Evolutionary conservation across 345 rosid species (phyloP).

Genomic region (Mallotus nudiflorus): DNA sequence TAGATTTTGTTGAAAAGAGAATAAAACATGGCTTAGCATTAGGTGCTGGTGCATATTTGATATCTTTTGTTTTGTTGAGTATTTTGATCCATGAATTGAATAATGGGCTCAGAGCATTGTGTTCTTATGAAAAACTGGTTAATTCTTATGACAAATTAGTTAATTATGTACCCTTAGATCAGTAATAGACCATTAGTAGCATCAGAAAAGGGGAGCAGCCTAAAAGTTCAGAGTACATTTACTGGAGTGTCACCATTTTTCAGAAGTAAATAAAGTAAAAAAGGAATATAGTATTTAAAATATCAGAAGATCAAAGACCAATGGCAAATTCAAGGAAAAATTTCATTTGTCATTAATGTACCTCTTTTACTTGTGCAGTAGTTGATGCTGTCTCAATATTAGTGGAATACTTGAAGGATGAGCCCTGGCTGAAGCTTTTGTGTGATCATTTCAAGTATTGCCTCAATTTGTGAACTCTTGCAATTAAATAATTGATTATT

Average conservation of each 20-base stretch:
- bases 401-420: slow-evolving; percentile 78
- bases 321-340: not conserved
- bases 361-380: slow-evolving; percentile 44
- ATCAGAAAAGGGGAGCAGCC: not conserved
- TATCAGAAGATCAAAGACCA: not conserved
- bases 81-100: not conserved
- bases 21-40: too few relatives aligned
- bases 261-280: too few relatives aligned
- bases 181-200: too few relatives aligned
- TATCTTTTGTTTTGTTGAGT: too few relatives aligned
- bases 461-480: not conserved
- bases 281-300: not conserved
- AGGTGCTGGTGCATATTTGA: too few relatives aligned
- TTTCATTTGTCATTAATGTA: slow-evolving; percentile 17
- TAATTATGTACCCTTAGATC: not conserved
- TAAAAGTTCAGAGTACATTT: not conserved
- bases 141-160: too few relatives aligned
- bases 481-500: not conserved
- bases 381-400: slow-evolving; percentile 64
- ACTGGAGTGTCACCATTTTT: not conserved
- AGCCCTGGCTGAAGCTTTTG: slow-evolving; percentile 79
- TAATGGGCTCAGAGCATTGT: not conserved
- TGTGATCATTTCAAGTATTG: slow-evolving; percentile 61
- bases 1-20: too few relatives aligned
- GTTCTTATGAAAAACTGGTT: not conserved